A percentile compares a stretch with the other conserved stretches of the same genome.
These are phyloP conservation scores for Yamadazyma akitaensis DNA, from an alignment of 805 yeast genomes.

Conservation along the genomic window DNA sequence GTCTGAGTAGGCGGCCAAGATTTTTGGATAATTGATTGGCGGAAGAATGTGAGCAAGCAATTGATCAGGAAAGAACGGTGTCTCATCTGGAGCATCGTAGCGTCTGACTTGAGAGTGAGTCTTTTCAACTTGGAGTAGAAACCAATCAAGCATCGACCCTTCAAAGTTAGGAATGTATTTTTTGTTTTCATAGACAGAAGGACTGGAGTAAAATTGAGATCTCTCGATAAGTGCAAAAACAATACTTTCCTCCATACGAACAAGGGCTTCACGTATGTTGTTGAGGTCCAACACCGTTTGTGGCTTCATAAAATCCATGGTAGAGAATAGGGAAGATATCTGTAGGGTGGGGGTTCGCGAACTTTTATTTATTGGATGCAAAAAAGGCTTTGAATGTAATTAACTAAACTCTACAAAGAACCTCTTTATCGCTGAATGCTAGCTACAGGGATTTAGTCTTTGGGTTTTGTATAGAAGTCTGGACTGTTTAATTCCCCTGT, in stretches of 20 bases:
- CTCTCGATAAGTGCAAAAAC: conserved; percentile 90
- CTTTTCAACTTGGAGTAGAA: conserved; percentile 68
- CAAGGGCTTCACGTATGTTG: conserved; percentile 80
- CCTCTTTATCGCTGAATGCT: not conserved
- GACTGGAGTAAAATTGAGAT: conserved; percentile 77
- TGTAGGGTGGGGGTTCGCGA: not conserved
- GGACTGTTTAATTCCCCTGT: conserved; percentile 14
- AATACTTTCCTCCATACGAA: conserved; percentile 95
- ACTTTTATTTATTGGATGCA: not conserved
- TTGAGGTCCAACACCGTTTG: conserved; percentile 74
- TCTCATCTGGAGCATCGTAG: conserved; percentile 92
- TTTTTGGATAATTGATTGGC: conserved; percentile 69
- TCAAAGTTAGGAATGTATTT: conserved; percentile 64
- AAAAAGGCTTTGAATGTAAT: no score
- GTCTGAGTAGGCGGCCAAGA: conserved; percentile 69
- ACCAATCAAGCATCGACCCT: conserved; percentile 87
- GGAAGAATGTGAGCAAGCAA: conserved; percentile 76
- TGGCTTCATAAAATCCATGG: conserved; percentile 83
- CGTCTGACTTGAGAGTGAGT: conserved; percentile 72
- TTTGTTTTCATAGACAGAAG: conserved; percentile 64
- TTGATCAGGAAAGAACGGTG: conserved; percentile 77
- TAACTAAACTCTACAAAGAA: no score
- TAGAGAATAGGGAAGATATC: not conserved
- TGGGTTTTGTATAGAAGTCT: not conserved
- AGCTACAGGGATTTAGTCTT: no score